Evolutionary conservation across 257 asterid species (phyloP), one percentile per base, ranked within the genome.

Genomic region (Vinca minor): DNA sequence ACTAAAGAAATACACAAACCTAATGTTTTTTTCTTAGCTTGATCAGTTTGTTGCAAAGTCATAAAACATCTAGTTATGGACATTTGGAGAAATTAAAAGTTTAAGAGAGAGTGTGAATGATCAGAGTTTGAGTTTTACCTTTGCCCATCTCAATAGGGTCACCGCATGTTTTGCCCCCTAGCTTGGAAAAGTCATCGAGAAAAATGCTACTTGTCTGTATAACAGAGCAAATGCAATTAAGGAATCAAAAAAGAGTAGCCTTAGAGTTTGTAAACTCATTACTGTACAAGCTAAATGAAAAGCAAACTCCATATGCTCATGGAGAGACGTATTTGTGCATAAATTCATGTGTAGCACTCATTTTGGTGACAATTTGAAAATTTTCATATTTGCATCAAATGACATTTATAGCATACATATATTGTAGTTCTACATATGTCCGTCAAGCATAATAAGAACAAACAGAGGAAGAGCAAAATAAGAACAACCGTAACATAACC

Each of bases 91-190:
- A 44, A 57, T 42, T 26, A 63, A 64, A 52, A 53, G 54, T 55
- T 42, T 56, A 12, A 23, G 46, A 32, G 67, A 59, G 50, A 62
- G 50, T 50, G n/a, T 63, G 1, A 28, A 74, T 63, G 64, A 41
- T 64, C 47, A 45, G 50, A 49, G 48, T 31, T 25, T 41, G 9
- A 55, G 60, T 59, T 67, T 71, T 74, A 91, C 98, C 98, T 83
- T 78, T 72, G 81, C 83, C 84, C 38, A 84, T 62, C 77, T 84
- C 95, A 38, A 41, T 69, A 74, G 85, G 74, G 74, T 69, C 81
- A 50, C 72, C 70, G 71, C 90, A 77, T 65, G 60, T 79, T 79
- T 64, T 83, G 53, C 95, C 98, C 18, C 98, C 96, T 55, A 83
- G 74, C 71, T 83, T 71, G 48, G 81, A 73, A 78, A 91, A 82